phyloP scores from a whole-genome alignment of 805 yeast species.

The Diddensiella santjacobensis region DNA sequence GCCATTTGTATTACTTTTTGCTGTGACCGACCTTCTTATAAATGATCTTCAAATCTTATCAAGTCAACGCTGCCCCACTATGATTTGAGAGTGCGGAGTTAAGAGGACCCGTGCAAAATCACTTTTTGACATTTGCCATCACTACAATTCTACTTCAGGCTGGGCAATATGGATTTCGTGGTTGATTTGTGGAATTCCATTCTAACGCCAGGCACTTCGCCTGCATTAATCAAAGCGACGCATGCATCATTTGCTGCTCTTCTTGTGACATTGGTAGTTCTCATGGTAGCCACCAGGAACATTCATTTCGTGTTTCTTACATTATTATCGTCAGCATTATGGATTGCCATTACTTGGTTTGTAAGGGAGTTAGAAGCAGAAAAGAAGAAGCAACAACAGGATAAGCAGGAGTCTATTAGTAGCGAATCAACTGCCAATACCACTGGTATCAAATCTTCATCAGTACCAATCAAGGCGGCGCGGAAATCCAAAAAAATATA shows the following conservation, averaged over 20 bases:
- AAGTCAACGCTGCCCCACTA: too few species aligned
- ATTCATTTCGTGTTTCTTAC: conserved; percentile 61
- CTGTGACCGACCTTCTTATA: too few species aligned
- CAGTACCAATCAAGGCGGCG: too few species aligned
- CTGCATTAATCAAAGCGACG: conserved; percentile 84
- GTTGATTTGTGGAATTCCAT: conserved; percentile 84
- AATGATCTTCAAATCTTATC: too few species aligned
- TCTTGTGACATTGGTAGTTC: conserved; percentile 49
- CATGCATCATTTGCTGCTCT: conserved; percentile 75
- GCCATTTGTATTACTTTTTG: too few species aligned
- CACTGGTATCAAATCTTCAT: neutral
- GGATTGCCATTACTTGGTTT: conserved; percentile 88
- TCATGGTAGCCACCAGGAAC: conserved; percentile 57
- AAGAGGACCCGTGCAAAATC: too few species aligned
- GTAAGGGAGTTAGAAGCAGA: conserved; percentile 57
- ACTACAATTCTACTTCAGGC: too few species aligned
- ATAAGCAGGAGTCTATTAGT: too few species aligned
- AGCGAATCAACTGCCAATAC: neutral
- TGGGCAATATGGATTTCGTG: conserved; percentile 33
- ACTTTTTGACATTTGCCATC: neutral
- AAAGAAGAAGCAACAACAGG: conserved; percentile 28
- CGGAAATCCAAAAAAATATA: too few species aligned
- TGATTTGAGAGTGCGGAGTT: too few species aligned
- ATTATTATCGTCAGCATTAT: conserved; percentile 58
- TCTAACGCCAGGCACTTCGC: conserved; percentile 89